Evolutionary conservation across 805 yeast species (phyloP).

Genomic region (Cyberlindnera saturnus): DNA sequence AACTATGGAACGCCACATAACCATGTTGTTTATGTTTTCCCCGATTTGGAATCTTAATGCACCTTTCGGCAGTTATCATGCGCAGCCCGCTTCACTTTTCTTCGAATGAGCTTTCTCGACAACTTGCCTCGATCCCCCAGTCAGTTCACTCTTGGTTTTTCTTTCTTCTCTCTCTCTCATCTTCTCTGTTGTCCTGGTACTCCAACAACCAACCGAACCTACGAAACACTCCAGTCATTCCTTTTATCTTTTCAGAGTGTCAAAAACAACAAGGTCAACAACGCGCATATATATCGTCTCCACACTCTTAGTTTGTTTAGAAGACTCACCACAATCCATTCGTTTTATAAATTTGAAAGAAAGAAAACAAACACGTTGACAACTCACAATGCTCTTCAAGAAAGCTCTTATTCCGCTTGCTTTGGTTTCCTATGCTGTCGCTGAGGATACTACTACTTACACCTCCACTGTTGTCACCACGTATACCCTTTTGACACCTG

Average conservation of each 20-base stretch:
- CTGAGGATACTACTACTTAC: conserved; percentile 29
- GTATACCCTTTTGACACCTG: conserved; percentile 24
- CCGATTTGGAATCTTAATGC: too few species aligned
- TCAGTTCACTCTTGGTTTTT: too few species aligned
- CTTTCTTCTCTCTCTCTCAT: too few species aligned
- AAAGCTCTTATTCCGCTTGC: conserved; percentile 18
- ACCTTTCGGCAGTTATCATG: too few species aligned
- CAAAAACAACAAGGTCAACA: background rate
- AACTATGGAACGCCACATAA: too few species aligned
- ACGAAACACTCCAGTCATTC: conserved; percentile 26
- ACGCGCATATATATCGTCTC: background rate
- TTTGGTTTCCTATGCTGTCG: conserved; percentile 26
- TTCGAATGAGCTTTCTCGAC: too few species aligned
- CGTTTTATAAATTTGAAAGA: background rate
- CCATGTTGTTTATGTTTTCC: too few species aligned
- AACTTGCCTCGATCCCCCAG: too few species aligned
- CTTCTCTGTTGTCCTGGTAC: too few species aligned
- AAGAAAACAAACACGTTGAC: background rate
- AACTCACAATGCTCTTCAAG: conserved; percentile 18
- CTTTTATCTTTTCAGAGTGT: conserved; percentile 24
- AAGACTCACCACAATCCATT: background rate
- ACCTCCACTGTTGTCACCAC: conserved; percentile 34
- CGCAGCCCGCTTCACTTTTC: too few species aligned
- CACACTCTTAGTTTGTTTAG: too few species aligned
- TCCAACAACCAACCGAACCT: too few species aligned